Percentiles rank a stretch among this genome's conserved stretches.
Conservation (phyloP, 305 asterid genomes). For the Nicotiana rustica region DNA sequence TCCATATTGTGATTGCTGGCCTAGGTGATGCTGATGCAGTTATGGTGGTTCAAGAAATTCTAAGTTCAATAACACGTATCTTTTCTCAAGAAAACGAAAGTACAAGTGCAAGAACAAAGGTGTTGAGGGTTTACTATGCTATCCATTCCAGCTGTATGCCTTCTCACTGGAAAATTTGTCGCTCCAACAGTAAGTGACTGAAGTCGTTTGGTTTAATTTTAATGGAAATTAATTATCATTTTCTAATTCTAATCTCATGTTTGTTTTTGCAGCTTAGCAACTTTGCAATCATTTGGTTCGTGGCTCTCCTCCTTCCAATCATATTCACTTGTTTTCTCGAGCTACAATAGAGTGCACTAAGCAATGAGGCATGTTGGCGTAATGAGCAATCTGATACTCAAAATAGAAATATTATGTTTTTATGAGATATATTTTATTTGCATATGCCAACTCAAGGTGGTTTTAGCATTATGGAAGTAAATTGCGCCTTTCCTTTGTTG, state of each 20-base stretch:
- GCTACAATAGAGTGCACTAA: slow-evolving; percentile 81
- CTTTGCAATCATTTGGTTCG: slow-evolving; percentile 72
- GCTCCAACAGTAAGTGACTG: slow-evolving; percentile 71
- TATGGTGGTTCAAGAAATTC: slow-evolving; percentile 66
- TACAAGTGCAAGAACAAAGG: slow-evolving; percentile 60
- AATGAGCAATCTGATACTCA: too few relatives aligned
- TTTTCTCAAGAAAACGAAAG: too few relatives aligned
- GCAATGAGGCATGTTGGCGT: slow-evolving; percentile 80
- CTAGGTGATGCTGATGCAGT: slow-evolving; percentile 77
- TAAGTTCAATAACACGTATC: slow-evolving; percentile 43
- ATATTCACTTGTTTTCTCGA: slow-evolving; percentile 71
- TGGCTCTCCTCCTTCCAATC: slow-evolving; percentile 80
- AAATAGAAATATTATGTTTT: too few relatives aligned
- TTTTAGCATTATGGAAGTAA: too few relatives aligned
- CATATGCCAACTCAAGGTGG: too few relatives aligned
- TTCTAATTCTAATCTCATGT: slow-evolving; percentile 22
- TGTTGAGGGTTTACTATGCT: slow-evolving; percentile 64
- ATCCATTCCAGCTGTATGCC: slow-evolving; percentile 81
- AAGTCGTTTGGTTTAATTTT: background rate
- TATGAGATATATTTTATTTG: too few relatives aligned
- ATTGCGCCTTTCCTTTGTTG: too few relatives aligned
- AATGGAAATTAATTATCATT: slow-evolving; percentile 5
- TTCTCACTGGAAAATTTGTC: slow-evolving; percentile 81
- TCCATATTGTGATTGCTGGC: slow-evolving; percentile 88
- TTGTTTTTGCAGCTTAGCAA: slow-evolving; percentile 64